Evolutionary conservation across 768 basidiomycete genomes (phyloP).

Genomic region (Paxillus involutus): DNA sequence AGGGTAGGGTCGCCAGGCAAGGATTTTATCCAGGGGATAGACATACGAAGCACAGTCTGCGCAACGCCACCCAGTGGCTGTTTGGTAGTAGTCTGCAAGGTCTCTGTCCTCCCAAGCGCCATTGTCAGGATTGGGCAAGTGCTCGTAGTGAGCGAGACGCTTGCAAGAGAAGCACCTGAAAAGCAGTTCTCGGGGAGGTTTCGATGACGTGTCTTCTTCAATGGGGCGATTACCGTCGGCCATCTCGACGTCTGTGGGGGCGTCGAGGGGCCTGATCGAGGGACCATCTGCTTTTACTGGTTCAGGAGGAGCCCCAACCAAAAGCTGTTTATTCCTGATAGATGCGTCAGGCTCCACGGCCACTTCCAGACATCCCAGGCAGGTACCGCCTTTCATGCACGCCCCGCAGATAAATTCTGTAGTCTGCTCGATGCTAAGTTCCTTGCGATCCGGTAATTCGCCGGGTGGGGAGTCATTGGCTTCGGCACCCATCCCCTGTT

Average conservation of each 20-base stretch:
- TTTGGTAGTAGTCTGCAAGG: constrained; percentile 65
- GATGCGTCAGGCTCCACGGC: constrained; percentile 48
- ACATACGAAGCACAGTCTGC: constrained; percentile 74
- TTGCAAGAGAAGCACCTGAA: constrained; percentile 87
- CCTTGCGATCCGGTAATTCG: constrained; percentile 45
- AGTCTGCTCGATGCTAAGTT: constrained; percentile 52
- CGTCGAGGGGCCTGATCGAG: neutral
- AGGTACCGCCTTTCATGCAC: constrained; percentile 76
- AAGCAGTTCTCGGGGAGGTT: constrained; percentile 45
- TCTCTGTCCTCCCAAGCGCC: constrained; percentile 35
- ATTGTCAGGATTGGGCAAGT: constrained; percentile 53
- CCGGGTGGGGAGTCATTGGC: constrained; percentile 15
- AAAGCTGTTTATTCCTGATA: constrained; percentile 15
- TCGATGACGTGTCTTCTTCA: constrained; percentile 17
- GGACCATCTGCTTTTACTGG: constrained; percentile 3
- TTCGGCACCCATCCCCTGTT: constrained; percentile 23
- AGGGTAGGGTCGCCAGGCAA: constrained; percentile 90
- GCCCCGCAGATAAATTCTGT: constrained; percentile 79
- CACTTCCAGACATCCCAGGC: constrained; percentile 69
- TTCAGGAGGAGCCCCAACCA: constrained; percentile 4
- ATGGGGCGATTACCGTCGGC: constrained; percentile 20
- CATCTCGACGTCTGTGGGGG: constrained; percentile 36
- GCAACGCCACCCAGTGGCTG: constrained; percentile 61
- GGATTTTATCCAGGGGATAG: constrained; percentile 75
- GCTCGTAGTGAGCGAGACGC: constrained; percentile 78